Conservation (phyloP, 148 eudicot species). For the Talinum fruticosum region DNA sequence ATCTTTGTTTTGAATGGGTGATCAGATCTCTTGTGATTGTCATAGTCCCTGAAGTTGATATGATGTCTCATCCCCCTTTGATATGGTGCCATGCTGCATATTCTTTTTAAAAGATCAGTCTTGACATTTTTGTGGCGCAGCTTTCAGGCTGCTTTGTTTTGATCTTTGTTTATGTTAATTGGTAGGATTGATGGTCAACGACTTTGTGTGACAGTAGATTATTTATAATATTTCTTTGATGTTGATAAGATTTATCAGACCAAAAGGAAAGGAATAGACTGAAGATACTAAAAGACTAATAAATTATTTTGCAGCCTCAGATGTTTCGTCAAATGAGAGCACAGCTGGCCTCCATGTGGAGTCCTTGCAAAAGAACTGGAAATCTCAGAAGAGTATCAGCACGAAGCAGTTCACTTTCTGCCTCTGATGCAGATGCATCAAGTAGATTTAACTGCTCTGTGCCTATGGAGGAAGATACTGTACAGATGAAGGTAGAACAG, state of each 20-base stretch:
- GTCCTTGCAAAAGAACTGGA: constrained; percentile 46
- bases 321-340: constrained; percentile 72
- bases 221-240: background rate
- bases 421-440: constrained; percentile 27
- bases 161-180: background rate
- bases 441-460: constrained; percentile 28
- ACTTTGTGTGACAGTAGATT: background rate
- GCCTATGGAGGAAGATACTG: constrained; percentile 38
- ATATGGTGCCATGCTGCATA: background rate
- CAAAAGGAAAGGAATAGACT: background rate
- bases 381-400: constrained; percentile 53
- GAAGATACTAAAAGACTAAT: background rate
- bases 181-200: background rate
- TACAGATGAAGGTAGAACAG: constrained; percentile 52
- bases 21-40: too few relatives aligned
- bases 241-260: background rate
- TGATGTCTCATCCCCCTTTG: background rate
- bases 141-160: background rate
- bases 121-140: background rate
- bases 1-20: too few relatives aligned
- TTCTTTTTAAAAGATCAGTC: background rate
- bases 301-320: constrained; percentile 62
- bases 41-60: too few relatives aligned
- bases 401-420: constrained; percentile 34
- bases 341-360: constrained; percentile 91